phyloP scores from a whole-genome alignment of 345 rosid species.

The Syzygium oleosum region DNA sequence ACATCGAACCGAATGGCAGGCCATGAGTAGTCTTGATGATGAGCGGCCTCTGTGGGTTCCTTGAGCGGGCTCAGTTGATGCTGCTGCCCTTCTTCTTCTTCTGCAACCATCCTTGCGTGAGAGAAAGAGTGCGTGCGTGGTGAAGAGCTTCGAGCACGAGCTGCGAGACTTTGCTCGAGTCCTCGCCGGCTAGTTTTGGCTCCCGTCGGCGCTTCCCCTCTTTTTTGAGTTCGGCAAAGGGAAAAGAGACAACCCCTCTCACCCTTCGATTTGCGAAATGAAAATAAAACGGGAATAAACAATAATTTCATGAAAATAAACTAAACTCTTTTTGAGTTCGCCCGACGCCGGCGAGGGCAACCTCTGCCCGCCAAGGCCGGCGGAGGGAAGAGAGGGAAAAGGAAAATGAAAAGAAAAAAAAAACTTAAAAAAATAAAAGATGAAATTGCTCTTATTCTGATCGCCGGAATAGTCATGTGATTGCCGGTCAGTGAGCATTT shows the following conservation, averaged over 20 bases:
- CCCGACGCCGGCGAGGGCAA: too few relatives aligned
- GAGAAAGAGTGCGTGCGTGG: background rate
- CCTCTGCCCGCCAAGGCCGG: too few relatives aligned
- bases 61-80: background rate
- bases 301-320: fast-evolving
- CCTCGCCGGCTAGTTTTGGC: background rate
- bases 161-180: background rate
- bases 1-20: constrained; percentile 52
- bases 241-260: background rate
- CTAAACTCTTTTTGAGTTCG: too few relatives aligned
- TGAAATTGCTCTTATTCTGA: too few relatives aligned
- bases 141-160: background rate
- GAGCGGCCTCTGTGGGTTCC: constrained; percentile 7
- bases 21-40: constrained; percentile 23
- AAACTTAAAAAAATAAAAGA: too few relatives aligned
- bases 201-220: background rate
- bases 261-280: background rate
- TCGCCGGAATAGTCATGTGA: too few relatives aligned
- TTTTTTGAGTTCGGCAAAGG: background rate
- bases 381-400: too few relatives aligned
- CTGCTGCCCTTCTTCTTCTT: background rate
- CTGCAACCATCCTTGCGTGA: background rate
- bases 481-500: too few relatives aligned
- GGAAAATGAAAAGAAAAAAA: too few relatives aligned
- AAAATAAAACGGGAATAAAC: background rate